These are phyloP conservation scores for Klebsormidium nitens DNA, from an alignment of 139 green algal species.

Conservation along the genomic window DNA sequence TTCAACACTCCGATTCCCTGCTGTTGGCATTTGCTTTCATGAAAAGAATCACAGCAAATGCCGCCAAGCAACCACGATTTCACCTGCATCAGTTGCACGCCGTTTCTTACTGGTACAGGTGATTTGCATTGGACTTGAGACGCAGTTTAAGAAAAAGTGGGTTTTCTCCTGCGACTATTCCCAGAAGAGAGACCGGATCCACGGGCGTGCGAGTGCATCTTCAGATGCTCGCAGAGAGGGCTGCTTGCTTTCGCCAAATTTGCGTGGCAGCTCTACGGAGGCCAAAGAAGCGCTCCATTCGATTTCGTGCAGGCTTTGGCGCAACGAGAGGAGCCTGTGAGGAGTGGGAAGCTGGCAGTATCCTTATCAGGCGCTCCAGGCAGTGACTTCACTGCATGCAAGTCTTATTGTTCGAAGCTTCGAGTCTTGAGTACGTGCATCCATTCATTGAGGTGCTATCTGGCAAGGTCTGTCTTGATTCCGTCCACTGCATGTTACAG, in stretches of 20 bases:
- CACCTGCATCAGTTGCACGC: neutral
- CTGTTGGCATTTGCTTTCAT: too few relatives aligned
- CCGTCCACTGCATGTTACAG: neutral
- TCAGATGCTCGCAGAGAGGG: too few relatives aligned
- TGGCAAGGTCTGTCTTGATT: neutral
- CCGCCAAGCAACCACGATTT: neutral
- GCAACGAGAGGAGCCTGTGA: constrained; percentile 23
- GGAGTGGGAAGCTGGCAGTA: constrained; percentile 11
- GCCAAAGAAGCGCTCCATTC: too few relatives aligned
- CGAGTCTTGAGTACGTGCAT: neutral
- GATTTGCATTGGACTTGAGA: neutral
- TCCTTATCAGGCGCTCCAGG: neutral
- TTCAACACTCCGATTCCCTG: too few relatives aligned
- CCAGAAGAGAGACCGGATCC: too few relatives aligned
- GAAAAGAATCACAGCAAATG: neutral
- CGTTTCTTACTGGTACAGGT: too few relatives aligned
- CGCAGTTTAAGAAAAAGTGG: neutral
- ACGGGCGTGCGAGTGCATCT: too few relatives aligned
- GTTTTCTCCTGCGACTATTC: neutral
- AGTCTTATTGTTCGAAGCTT: neutral
- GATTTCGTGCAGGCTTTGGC: constrained; percentile 37
- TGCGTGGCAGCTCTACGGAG: too few relatives aligned
- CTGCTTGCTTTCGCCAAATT: too few relatives aligned
- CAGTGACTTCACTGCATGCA: neutral
- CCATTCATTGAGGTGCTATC: neutral